Percentiles rank a stretch among this genome's conserved stretches.
These are phyloP conservation scores for Arxiozyma slooffiae DNA, from an alignment of 1,139 yeast species.

Conservation along the genomic window DNA sequence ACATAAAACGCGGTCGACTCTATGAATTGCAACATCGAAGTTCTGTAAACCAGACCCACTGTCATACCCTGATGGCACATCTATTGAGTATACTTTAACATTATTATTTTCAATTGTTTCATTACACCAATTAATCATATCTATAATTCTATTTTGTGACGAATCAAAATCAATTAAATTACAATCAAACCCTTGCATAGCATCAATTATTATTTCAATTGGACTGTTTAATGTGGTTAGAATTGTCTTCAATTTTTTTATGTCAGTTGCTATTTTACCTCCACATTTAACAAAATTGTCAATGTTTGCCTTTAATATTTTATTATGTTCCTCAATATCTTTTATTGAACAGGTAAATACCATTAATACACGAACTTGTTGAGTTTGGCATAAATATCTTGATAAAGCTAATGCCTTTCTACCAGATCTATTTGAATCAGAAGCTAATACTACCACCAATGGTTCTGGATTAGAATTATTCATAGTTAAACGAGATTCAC, in stretches of 20 bases:
- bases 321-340: slow-evolving; percentile 16
- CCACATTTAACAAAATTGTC: slow-evolving; percentile 46
- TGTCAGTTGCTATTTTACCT: slow-evolving; percentile 40
- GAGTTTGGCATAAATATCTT: slow-evolving; percentile 52
- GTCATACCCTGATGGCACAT: slow-evolving; percentile 77
- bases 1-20: slow-evolving; percentile 43
- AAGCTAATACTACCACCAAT: slow-evolving; percentile 50
- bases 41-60: slow-evolving; percentile 63
- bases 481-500: slow-evolving; percentile 48
- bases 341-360: slow-evolving; percentile 17
- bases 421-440: slow-evolving; percentile 70
- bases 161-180: slow-evolving; percentile 41
- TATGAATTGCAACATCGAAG: slow-evolving; percentile 25
- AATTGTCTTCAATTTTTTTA: slow-evolving; percentile 32
- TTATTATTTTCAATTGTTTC: slow-evolving; percentile 33
- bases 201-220: slow-evolving; percentile 69
- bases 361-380: slow-evolving; percentile 54
- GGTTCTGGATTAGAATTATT: slow-evolving; percentile 74
- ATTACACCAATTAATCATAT: slow-evolving; percentile 60
- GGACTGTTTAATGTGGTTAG: slow-evolving; percentile 53
- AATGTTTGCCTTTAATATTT: slow-evolving; percentile 34
- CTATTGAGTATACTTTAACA: slow-evolving; percentile 55
- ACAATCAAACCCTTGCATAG: slow-evolving; percentile 72
- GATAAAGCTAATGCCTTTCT: slow-evolving; percentile 71
- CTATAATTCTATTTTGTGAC: slow-evolving; percentile 16